Base-by-base conservation (phyloP, 2,329 filamentous ascomycete species). In the Alternaria postmessia region DNA sequence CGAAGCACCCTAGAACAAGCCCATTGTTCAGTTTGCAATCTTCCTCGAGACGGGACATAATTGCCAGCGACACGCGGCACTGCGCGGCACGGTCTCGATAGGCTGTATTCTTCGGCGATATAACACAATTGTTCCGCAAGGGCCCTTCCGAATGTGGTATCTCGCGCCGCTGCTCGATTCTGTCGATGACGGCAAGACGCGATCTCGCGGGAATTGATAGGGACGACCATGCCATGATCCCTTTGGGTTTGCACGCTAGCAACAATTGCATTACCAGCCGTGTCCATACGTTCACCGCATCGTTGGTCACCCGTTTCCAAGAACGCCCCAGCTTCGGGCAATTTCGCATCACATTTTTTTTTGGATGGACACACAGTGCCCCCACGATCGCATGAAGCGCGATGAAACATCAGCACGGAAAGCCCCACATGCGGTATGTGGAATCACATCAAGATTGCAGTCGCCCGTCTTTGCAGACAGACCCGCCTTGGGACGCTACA, bases 371-470 rank as follows among this genome's bases (percentile, higher is more conserved):
- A 14, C 46, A 24, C 24, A 26, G 11, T 30, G 26, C 52, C 44
- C 44, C 53, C 52, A 60, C 47, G 53, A 57, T 60, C 32, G 46
- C 57, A 60, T 57, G 55, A 52, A 57, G 39, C 39, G 32, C 53
- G 57, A 57, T 60, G 57, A 60, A 60, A 60, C 57, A 57, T 34
- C 53, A 44, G 42, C 41, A 57, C 46, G 47, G 53, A 51, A 39
- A 28, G 47, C 34, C 57, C 53, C 57, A 57, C 57, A 47, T 18
- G 39, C 28, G 47, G 57, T 26, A 30, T 46, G 28, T 60, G 34
- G 57, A 16, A 52, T 57, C 47, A 39, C 26, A 46, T 51, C 53
- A 56, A 54, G 32, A 41, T 51, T 56, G 39, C 32, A 51, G 32
- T 41, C 47, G 57, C 46, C 46, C 57, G 36, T 24, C 30, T 14